These are phyloP conservation scores for Mycena belliarum DNA, from an alignment of 768 basidiomycete genomes.

Conservation along the genomic window DNA sequence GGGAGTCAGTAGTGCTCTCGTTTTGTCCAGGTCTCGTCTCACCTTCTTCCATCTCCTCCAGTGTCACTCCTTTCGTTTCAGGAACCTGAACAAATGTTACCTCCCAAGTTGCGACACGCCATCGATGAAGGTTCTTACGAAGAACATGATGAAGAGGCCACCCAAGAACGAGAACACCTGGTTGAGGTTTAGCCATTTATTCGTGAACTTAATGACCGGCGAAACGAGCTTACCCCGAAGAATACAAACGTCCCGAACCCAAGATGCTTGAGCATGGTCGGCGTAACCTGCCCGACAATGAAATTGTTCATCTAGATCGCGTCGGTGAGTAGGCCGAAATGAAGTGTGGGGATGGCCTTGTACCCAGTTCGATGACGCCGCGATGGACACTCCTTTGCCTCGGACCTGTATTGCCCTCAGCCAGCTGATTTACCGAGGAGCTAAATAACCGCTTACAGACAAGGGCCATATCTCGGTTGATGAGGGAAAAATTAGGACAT, in stretches of 20 bases:
- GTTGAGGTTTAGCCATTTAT: no score
- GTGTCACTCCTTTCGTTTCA: conserved; percentile 66
- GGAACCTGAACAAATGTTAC: conserved; percentile 44
- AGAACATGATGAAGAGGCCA: conserved; percentile 64
- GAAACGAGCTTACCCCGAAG: conserved; percentile 54
- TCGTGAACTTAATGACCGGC: no score
- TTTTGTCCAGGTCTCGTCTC: not conserved
- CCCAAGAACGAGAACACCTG: conserved; percentile 68
- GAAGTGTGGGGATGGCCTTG: conserved; percentile 12
- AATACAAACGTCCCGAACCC: conserved; percentile 75
- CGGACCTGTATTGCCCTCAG: conserved; percentile 30
- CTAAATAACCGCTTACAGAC: conserved; percentile 39
- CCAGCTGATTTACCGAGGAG: not conserved
- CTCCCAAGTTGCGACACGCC: not conserved
- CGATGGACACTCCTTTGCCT: conserved; percentile 75
- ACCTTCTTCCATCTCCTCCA: conserved; percentile 76
- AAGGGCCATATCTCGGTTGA: conserved; percentile 58
- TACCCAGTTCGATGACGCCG: conserved; percentile 76
- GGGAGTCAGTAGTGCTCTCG: not conserved
- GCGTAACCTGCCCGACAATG: conserved; percentile 71
- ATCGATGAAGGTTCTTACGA: conserved; percentile 39
- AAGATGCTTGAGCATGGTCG: conserved; percentile 66
- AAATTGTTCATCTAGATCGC: conserved; percentile 70
- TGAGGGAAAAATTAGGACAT: not conserved
- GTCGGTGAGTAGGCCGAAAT: not conserved